A percentile compares a stretch with the other conserved stretches of the same genome.
These are phyloP conservation scores for Eucalyptus tenuipes DNA, from an alignment of 345 rosid species.

Conservation along the genomic window DNA sequence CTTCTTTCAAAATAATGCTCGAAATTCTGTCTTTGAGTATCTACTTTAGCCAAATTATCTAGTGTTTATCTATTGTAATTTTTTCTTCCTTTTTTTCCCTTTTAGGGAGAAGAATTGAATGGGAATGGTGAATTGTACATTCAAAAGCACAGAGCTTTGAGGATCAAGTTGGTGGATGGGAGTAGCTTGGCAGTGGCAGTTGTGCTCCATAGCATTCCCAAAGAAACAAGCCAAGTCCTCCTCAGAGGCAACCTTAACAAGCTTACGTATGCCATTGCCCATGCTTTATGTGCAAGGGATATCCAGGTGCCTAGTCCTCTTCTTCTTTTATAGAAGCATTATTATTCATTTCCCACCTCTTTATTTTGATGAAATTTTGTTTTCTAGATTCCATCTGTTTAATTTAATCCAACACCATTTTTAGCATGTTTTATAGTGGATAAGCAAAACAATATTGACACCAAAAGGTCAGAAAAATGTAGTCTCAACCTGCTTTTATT, in stretches of 20 bases:
- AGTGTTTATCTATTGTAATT: not conserved
- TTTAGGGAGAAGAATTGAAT: constrained; percentile 39
- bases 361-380: not conserved
- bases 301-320: constrained; percentile 10
- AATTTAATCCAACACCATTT: not conserved
- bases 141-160: constrained; percentile 19
- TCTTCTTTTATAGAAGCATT: not conserved
- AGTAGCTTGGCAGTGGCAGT: constrained; percentile 15
- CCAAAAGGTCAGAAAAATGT: not conserved
- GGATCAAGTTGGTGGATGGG: constrained; percentile 42
- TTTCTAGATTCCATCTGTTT: not conserved
- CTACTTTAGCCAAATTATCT: not conserved
- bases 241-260: not conserved
- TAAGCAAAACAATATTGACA: not conserved
- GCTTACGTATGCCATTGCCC: not conserved
- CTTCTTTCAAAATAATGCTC: not conserved
- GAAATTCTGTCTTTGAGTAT: not conserved
- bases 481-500: not conserved
- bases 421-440: not conserved
- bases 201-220: not conserved
- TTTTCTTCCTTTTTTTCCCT: not conserved
- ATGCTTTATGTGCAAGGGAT: constrained; percentile 18
- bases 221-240: not conserved
- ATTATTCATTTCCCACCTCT: not conserved
- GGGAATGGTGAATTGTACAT: constrained; percentile 31